Evolutionary conservation across 2,329 filamentous ascomycete genomes (phyloP).

Genomic region (Monilinia vaccinii-corymbosi): DNA sequence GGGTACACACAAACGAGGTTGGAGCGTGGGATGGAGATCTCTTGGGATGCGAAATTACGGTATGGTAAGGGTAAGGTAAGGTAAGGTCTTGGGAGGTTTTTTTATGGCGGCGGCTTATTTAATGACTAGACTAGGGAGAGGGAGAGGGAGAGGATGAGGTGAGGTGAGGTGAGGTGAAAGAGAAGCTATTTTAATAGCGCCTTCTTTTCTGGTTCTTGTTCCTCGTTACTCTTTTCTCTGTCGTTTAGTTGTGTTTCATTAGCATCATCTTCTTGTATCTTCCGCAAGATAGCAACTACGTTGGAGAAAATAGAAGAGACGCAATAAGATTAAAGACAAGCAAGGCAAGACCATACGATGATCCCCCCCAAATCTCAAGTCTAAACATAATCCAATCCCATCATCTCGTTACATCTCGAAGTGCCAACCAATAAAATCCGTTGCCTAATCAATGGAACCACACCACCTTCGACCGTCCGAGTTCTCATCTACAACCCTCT

Average conservation of each 20-base stretch:
- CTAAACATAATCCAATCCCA: not conserved
- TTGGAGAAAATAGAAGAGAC: too few species aligned
- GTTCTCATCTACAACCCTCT: not conserved
- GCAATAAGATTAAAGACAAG: too few species aligned
- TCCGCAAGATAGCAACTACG: too few species aligned
- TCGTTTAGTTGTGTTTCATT: not conserved
- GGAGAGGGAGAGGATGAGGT: too few species aligned
- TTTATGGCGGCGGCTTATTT: not conserved
- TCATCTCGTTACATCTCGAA: not conserved
- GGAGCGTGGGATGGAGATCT: too few species aligned
- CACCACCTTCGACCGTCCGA: not conserved
- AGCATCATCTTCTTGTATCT: too few species aligned
- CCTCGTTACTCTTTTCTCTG: not conserved
- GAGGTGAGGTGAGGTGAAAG: too few species aligned
- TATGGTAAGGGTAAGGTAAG: too few species aligned
- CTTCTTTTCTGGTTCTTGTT: not conserved
- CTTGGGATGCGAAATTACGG: too few species aligned
- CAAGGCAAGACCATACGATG: too few species aligned
- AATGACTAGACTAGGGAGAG: not conserved
- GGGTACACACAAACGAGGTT: too few species aligned
- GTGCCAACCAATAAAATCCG: not conserved
- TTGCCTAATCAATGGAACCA: not conserved
- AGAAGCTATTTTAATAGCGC: not conserved
- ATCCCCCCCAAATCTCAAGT: not conserved
- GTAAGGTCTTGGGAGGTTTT: not conserved